Conservation (phyloP, 2,329 filamentous ascomycete species). For the Nigrospora oryzae region DNA sequence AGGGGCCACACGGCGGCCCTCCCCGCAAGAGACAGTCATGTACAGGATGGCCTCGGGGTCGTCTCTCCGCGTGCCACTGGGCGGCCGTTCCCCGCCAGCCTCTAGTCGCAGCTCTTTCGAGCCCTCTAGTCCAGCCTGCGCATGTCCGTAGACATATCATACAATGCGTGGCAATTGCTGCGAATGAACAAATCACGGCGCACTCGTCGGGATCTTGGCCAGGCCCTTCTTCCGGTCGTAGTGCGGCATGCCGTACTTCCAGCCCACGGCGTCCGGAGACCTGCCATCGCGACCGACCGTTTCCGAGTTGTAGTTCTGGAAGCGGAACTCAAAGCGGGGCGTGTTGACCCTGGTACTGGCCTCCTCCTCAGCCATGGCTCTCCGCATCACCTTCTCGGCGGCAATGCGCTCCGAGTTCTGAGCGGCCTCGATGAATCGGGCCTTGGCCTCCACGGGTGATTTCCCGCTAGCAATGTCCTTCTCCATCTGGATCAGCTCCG, state of each 20-base stretch:
- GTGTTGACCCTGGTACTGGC: slow-evolving; percentile 37
- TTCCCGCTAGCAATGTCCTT: slow-evolving; percentile 32
- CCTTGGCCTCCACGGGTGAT: slow-evolving; percentile 24
- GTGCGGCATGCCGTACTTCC: slow-evolving; percentile 55
- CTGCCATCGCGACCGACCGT: slow-evolving; percentile 46
- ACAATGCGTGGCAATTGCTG: too few species aligned
- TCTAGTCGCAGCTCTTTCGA: too few species aligned
- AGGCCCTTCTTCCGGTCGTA: slow-evolving; percentile 55
- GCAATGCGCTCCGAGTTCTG: slow-evolving; percentile 34
- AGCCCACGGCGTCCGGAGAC: slow-evolving; percentile 43
- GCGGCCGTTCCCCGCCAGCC: too few species aligned
- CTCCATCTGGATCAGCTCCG: slow-evolving; percentile 51
- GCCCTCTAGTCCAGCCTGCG: too few species aligned
- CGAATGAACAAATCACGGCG: slow-evolving; percentile 30
- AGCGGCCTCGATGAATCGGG: slow-evolving; percentile 27
- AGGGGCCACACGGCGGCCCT: too few species aligned
- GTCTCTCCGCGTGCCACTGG: too few species aligned
- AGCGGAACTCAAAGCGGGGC: slow-evolving; percentile 54
- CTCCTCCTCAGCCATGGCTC: slow-evolving; percentile 21
- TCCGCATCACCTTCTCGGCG: slow-evolving; percentile 25
- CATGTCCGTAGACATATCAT: too few species aligned
- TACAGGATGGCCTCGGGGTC: too few species aligned
- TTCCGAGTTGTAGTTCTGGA: slow-evolving; percentile 50
- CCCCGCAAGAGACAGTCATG: too few species aligned
- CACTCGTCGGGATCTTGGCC: slow-evolving; percentile 59